A percentile compares a stretch with the other conserved stretches of the same genome.
These are phyloP conservation scores for Neurospora tetraspora DNA, from an alignment of 495 filamentous ascomycete genomes.

Conservation along the genomic window DNA sequence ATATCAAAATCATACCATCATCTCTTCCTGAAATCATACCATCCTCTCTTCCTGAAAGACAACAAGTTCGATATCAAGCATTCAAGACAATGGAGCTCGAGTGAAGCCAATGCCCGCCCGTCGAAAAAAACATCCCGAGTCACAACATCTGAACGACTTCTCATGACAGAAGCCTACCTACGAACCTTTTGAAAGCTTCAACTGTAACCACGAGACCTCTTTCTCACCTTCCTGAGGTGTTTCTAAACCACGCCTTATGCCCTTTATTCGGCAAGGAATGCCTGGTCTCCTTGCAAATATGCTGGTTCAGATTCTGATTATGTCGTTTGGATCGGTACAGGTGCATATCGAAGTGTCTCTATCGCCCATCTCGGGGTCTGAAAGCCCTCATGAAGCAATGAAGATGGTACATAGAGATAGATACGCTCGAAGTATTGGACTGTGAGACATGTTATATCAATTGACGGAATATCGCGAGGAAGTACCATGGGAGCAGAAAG, in stretches of 20 bases:
- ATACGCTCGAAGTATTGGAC: background rate
- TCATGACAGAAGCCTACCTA: background rate
- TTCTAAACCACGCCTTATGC: background rate
- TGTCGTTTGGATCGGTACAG: background rate
- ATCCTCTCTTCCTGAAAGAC: background rate
- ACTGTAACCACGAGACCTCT: background rate
- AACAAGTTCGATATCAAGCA: background rate
- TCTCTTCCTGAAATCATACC: background rate
- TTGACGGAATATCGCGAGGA: background rate
- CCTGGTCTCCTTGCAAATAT: background rate
- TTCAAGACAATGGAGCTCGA: fast-evolving
- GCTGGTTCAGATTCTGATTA: background rate
- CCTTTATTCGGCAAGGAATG: background rate
- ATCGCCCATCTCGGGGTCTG: background rate
- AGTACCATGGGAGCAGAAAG: background rate
- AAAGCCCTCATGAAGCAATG: background rate
- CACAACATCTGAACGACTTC: background rate
- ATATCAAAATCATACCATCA: background rate
- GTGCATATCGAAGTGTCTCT: background rate
- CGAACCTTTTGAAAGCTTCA: background rate
- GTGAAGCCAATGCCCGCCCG: background rate
- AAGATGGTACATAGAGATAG: background rate
- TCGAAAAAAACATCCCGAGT: background rate
- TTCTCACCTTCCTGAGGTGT: background rate
- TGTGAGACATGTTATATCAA: fast-evolving